Evolutionary conservation across 2,329 filamentous ascomycete species (phyloP), one percentile per base, ranked within the genome.

Genomic region (Orbilia blumenaviensis): DNA sequence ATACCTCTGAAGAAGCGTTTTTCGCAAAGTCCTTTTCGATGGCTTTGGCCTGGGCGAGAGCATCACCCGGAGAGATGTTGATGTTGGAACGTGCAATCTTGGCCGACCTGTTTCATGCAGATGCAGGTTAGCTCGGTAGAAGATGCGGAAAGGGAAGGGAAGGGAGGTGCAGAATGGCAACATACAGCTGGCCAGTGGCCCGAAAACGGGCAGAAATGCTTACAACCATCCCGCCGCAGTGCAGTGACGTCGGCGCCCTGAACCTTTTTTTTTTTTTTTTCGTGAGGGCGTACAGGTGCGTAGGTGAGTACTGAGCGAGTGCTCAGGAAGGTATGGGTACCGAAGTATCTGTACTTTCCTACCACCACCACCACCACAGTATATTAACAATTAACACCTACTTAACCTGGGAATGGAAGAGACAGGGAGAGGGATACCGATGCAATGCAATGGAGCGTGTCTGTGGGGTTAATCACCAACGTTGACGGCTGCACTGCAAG

Each of bases 141-240:
- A 16, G 27, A 23, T 27, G 58, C 38, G 18, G 29, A 16, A 21
- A n/a, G n/a, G n/a, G n/a, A n/a, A n/a, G n/a, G n/a, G n/a, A n/a
- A n/a, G n/a, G n/a, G n/a, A n/a, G n/a, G 29, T 10, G 48, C 23
- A 16, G 41, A 25, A 16, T 38, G 50, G 36, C n/a, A 18, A 27
- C 69, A 18, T 44, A 76, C 72, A 76, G 56, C 23, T 27, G 14
- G 29, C 60, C 64, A 38, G 72, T 76, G 60, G 64, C 64, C 36
- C 61, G 72, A 46, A 76, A 76, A 36, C 72, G 72, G 34, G 72
- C 58, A 18, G 72, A 68, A 52, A 76, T 76, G 50, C 64, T 69
- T 23, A 75, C 42, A 16, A 50, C 27, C 71, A 75, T 75, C 32
- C 32, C 12, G 46, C 23, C 32, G 34, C n/a, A n/a, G n/a, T n/a